Percentiles rank a stretch among this genome's conserved stretches.
phyloP scores from a whole-genome alignment of 2,329 filamentous ascomycete genomes.

The Cytospora schulzeri region DNA sequence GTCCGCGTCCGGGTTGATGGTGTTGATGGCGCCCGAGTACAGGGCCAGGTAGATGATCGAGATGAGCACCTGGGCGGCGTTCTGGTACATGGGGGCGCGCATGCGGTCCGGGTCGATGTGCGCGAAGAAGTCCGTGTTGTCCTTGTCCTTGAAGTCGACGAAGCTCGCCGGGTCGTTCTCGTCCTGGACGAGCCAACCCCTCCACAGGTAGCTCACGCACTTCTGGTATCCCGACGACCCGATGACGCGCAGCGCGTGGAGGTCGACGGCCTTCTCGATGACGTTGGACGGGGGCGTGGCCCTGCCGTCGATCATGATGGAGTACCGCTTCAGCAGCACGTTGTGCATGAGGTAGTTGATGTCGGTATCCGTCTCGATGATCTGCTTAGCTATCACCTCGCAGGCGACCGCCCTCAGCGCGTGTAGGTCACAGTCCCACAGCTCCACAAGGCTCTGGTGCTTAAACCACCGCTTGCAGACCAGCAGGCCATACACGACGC shows the following conservation, averaged over 20 bases:
- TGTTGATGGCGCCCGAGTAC: slow-evolving; percentile 91
- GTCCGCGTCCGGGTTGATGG: slow-evolving; percentile 82
- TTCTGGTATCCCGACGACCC: slow-evolving; percentile 94
- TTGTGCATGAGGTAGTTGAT: slow-evolving; percentile 76
- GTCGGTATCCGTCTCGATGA: slow-evolving; percentile 85
- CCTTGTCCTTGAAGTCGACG: slow-evolving; percentile 81
- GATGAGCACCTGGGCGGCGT: slow-evolving; percentile 81
- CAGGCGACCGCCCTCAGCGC: slow-evolving; percentile 78
- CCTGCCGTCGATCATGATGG: slow-evolving; percentile 71
- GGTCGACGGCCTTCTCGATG: slow-evolving; percentile 88
- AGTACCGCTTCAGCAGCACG: slow-evolving; percentile 85
- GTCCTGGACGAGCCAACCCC: slow-evolving; percentile 95
- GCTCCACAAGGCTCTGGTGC: slow-evolving; percentile 74
- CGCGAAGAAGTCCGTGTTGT: slow-evolving; percentile 72
- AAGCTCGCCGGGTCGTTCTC: slow-evolving; percentile 89
- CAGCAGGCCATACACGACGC: slow-evolving; percentile 82
- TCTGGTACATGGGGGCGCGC: slow-evolving; percentile 90
- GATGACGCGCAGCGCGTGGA: slow-evolving; percentile 87
- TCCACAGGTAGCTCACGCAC: slow-evolving; percentile 91
- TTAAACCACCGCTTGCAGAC: slow-evolving; percentile 75
- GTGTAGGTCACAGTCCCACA: slow-evolving; percentile 91
- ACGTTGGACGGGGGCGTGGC: slow-evolving; percentile 80
- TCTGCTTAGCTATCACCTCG: slow-evolving; percentile 85
- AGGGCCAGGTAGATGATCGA: slow-evolving; percentile 81
- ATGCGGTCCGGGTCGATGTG: slow-evolving; percentile 95